Base-by-base conservation (phyloP, 495 filamentous ascomycete species). In the Aspergillus saccharolyticus region DNA sequence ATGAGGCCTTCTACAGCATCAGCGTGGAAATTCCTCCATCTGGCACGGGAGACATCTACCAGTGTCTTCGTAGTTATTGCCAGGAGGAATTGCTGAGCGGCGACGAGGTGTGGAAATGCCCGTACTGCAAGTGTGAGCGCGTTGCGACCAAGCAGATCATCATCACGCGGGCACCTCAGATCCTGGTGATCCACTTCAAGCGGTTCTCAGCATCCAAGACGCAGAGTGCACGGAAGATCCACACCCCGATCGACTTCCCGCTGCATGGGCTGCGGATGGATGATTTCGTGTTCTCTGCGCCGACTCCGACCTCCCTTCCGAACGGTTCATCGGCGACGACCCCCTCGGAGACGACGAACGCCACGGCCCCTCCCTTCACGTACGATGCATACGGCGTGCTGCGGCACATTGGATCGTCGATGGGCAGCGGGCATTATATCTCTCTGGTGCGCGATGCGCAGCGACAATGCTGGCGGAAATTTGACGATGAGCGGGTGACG, bases 121-220 rank as follows among this genome's bases (percentile, higher is more conserved):
- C 86, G 16, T 72, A 80, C 53, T 90, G 87, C 76, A 87, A 88
- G 56, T 78, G 78, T 52, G 76, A 82, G 53, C 78, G 85, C 14
- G 85, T 86, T 58, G 87, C 87, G 12, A 88, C 80, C 14, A 90
- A 89, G 58, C 83, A 85, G 57, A 85, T 90, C 56, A 87, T 85
- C 33, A 83, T 90, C 58, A 89, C 86, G 17, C 81, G 87, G 8
- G 83, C 86, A 1, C 87, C 87, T 0, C 80, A 87, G 50, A 82
- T 85, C 61, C 73, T 90, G 4, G 85, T 89, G n/a, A 73, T 90
- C 6, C 87, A 90, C 60, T 84, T 90, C 66, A 90, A 89, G 67
- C 84, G 87, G 25, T 90, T 90, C 66, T 80, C 80, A 3, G 79
- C 82, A 7, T 78, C 74, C 9, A 81, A 81, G 65, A 75, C 74